Percentiles rank a stretch among this genome's conserved stretches.
Conservation (phyloP, 2,329 filamentous ascomycete genomes). For the Botrytis pseudocinerea region DNA sequence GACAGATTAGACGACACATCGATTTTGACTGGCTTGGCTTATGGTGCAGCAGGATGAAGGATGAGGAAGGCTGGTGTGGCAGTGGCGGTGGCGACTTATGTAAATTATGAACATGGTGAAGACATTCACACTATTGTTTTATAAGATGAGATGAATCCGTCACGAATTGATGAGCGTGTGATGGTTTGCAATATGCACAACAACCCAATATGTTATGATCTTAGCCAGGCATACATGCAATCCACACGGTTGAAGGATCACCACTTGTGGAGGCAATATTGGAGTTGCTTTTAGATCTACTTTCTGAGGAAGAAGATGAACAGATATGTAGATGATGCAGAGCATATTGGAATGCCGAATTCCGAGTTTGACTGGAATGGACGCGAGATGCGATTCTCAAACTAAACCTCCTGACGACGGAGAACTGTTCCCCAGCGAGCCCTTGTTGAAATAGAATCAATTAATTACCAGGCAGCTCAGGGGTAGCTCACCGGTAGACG, state of each 20-base stretch:
- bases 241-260: background rate
- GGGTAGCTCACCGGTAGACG: background rate
- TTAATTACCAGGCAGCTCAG: background rate
- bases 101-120: background rate
- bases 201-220: background rate
- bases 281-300: background rate
- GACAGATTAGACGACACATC: background rate
- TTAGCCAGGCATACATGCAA: background rate
- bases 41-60: background rate
- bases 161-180: background rate
- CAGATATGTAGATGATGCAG: no score
- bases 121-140: background rate
- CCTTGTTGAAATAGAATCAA: background rate
- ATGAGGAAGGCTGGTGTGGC: constrained; percentile 9
- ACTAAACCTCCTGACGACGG: background rate
- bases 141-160: background rate
- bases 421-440: background rate
- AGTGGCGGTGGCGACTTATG: constrained; percentile 7
- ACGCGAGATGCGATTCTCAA: background rate
- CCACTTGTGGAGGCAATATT: background rate
- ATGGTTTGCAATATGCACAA: background rate
- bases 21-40: background rate
- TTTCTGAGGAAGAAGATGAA: background rate
- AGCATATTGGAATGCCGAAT: no score
- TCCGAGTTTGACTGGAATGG: background rate